phyloP scores from a whole-genome alignment of 306 rosid genomes.

The Nissolia schottii region DNA sequence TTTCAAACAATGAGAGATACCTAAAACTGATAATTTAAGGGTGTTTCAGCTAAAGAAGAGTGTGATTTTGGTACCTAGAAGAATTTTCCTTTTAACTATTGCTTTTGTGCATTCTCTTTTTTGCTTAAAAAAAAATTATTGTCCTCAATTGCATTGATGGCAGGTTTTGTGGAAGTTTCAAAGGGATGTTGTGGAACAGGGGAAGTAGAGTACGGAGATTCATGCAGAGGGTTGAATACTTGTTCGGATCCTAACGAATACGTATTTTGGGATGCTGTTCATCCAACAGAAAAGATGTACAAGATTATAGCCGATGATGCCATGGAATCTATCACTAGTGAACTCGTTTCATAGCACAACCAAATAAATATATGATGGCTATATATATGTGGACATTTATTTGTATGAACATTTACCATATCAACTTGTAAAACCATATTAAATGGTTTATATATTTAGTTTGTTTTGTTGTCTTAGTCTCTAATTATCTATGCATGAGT shows the following conservation, averaged over 20 bases:
- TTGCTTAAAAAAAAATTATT: background rate
- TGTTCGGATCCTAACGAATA: constrained; percentile 53
- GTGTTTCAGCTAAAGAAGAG: no score
- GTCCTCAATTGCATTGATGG: background rate
- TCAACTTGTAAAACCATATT: background rate
- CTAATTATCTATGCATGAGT: background rate
- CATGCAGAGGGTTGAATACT: constrained; percentile 56
- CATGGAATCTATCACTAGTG: constrained; percentile 9
- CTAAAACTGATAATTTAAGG: no score
- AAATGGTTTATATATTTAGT: no score
- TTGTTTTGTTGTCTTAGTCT: background rate
- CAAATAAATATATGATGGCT: background rate
- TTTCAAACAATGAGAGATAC: no score
- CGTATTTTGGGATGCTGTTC: constrained; percentile 83
- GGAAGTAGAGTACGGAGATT: constrained; percentile 47
- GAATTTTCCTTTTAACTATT: no score
- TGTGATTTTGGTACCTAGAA: no score
- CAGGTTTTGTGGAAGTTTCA: constrained; percentile 50
- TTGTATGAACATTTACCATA: background rate
- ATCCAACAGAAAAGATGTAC: constrained; percentile 69
- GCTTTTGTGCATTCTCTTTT: background rate
- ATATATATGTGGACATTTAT: background rate
- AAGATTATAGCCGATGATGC: constrained; percentile 54
- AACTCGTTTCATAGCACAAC: background rate
- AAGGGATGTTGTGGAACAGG: constrained; percentile 83